phyloP scores from a whole-genome alignment of 495 filamentous ascomycete genomes.

The Pseudevernia furfuracea region DNA sequence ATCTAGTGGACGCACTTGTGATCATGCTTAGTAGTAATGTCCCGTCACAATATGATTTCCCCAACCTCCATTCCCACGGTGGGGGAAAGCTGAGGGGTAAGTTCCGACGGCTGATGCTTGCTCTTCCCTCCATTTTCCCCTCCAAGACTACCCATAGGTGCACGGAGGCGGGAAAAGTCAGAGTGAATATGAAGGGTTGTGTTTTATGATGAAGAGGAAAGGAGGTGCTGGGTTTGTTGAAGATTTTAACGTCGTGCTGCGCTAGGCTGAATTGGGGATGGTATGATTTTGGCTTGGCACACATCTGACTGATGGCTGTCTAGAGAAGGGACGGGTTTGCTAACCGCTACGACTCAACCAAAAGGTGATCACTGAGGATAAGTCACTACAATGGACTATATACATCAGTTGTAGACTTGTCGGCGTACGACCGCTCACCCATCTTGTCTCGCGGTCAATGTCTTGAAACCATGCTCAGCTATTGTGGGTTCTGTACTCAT shows the following conservation, averaged over 20 bases:
- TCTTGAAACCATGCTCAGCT: too few species aligned
- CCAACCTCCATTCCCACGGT: slow-evolving; percentile 8
- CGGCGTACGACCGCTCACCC: too few species aligned
- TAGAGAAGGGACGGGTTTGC: too few species aligned
- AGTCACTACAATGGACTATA: too few species aligned
- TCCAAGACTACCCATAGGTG: slow-evolving; percentile 24
- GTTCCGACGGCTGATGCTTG: slow-evolving; percentile 14
- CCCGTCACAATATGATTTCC: slow-evolving; percentile 19
- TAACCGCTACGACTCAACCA: too few species aligned
- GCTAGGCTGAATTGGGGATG: slow-evolving; percentile 2
- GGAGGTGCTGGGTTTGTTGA: background rate
- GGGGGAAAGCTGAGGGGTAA: slow-evolving; percentile 12
- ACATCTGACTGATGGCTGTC: too few species aligned
- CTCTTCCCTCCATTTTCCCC: slow-evolving; percentile 22
- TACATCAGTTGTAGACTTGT: too few species aligned
- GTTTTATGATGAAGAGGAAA: slow-evolving; percentile 21
- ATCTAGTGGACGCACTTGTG: background rate
- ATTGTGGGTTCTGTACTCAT: too few species aligned
- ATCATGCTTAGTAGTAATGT: background rate
- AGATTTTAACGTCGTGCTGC: background rate
- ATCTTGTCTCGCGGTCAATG: too few species aligned
- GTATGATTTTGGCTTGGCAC: background rate
- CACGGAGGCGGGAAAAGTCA: slow-evolving; percentile 20
- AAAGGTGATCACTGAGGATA: too few species aligned
- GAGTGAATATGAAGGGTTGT: slow-evolving; percentile 24